Base-by-base conservation (phyloP, 805 yeast species). In the Candida pini region DNA sequence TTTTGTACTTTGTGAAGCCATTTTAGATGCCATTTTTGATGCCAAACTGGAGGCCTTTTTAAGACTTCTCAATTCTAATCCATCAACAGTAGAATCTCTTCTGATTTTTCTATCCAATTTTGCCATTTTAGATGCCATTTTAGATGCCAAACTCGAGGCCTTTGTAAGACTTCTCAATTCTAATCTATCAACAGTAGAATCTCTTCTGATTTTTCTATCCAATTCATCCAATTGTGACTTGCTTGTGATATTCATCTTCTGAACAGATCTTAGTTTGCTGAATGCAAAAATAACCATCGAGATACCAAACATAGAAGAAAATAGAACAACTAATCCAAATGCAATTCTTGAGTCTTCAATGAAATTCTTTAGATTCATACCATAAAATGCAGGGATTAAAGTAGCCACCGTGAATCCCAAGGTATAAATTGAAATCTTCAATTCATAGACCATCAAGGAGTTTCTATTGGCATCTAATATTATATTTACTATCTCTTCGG, bases 401-500 rank as follows among this genome's bases (percentile, higher is more conserved):
- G 95, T 81, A 2, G 95, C 95, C 16, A 85, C 81, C 0, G 95
- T 83, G 51, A 85, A 73, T 0, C 95, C 95, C 23, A 89, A 58
- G 0, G 96, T 86, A 43, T 84, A 85, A 18, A 89, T 81, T 0
- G 94, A 77, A 12, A 88, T 76, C 48, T 84, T 81, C 43, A 89
- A 63, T 51, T 89, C 95, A 46, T 82, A 78, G 37, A 89, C 69
- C 95, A 89, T 86, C 41, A 89, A 64, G 3, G 95, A 76, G 60
- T 89, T 89, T 63, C 97, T 76, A 51, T 87, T 87, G 3, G 96
- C 86, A 57, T 89, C 97, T 35, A 89, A 60, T 41, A 89, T 88
- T 49, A 89, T 88, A 53, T 88, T 88, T 39, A 86, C 89, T 53
- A 89, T 85, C 50, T 89, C 97, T 53, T 88, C 96, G 0, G 97